Evolutionary conservation across 345 rosid genomes (phyloP), one percentile per base, ranked within the genome.

Genomic region (Laguncularia racemosa): DNA sequence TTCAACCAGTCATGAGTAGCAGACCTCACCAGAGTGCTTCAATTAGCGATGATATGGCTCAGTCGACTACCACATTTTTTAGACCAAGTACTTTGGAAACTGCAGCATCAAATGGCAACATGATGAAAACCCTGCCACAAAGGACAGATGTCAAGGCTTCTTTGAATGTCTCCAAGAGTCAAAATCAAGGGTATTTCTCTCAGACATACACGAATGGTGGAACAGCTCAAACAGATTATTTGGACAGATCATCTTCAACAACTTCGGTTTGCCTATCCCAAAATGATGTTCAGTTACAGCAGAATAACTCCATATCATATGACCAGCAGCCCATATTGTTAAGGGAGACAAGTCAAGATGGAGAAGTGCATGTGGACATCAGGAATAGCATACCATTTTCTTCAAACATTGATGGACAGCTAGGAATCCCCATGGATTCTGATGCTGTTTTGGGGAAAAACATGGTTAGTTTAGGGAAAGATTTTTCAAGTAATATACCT

Each of bases 211-310:
- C 69, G 23, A 80, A 76, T 66, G 79, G 78, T 51, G 64, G 63
- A 52, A 55, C 68, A 53, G 53, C 75, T 21, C 88, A 73, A 56
- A 52, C 70, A 6, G 88, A 84, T 63, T 80, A 73, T 61, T 71
- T 87, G 76, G 95, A 87, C 58, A 75, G 86, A 12, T 87, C 91
- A 53, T 87, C 95, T 52, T 82, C 95, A 16, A 78, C 84, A 16
- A 81, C 84, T 17, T 84, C 91, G 48, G 73, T 73, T 49, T 78
- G 86, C 67, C 65, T 76, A 56, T 77, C 90, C 51, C 90, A 78
- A 59, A 78, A 68, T 50, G 90, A 86, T 59, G 60, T 64, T 65
- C 78, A 76, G 51, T 52, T 79, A 56, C 82, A 72, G 66, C 85
- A 69, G 55, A 80, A 71, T 60, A 73, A 73, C 43, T 66, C 75